These are phyloP conservation scores for Blastocystis sp. DNA, from an alignment of 352 stramenopile genomes.

Conservation along the genomic window DNA sequence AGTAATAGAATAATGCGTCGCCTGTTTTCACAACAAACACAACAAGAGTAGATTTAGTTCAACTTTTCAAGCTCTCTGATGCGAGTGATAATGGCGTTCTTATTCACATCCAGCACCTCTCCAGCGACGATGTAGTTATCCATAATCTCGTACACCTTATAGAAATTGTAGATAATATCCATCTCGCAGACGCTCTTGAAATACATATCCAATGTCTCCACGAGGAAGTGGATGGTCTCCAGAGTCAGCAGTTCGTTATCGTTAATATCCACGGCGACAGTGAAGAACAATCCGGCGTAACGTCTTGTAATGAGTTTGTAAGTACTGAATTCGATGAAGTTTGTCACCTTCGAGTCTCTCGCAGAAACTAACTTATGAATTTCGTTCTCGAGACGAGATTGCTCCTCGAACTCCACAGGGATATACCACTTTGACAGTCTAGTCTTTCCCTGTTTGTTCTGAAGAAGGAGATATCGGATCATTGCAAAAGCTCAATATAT, in stretches of 20 bases:
- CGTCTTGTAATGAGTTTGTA: conserved; percentile 98
- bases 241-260: conserved; percentile 97
- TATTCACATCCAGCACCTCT: conserved; percentile 89
- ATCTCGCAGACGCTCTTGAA: conserved; percentile 99
- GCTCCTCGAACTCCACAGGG: conserved; percentile 81
- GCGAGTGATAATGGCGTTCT: conserved; percentile 88
- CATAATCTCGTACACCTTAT: conserved; percentile 91
- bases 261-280: conserved; percentile 84
- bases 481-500: conserved; percentile 5
- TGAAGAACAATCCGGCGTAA: conserved; percentile 98
- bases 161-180: conserved; percentile 91
- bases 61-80: conserved; percentile 90
- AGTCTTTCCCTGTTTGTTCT: conserved; percentile 98
- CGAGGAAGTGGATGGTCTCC: conserved; percentile 97
- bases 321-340: conserved; percentile 94
- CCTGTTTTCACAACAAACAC: not conserved
- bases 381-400: conserved; percentile 84
- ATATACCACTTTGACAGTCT: conserved; percentile 97
- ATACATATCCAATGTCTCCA: conserved; percentile 95
- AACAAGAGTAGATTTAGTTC: not conserved
- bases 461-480: conserved; percentile 96
- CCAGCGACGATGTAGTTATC: conserved; percentile 92
- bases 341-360: conserved; percentile 88
- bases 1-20: too few relatives aligned
- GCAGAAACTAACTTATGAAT: conserved; percentile 87